Evolutionary conservation across 805 yeast genomes (phyloP).

Genomic region (Nakazawaea anatomiae): DNA sequence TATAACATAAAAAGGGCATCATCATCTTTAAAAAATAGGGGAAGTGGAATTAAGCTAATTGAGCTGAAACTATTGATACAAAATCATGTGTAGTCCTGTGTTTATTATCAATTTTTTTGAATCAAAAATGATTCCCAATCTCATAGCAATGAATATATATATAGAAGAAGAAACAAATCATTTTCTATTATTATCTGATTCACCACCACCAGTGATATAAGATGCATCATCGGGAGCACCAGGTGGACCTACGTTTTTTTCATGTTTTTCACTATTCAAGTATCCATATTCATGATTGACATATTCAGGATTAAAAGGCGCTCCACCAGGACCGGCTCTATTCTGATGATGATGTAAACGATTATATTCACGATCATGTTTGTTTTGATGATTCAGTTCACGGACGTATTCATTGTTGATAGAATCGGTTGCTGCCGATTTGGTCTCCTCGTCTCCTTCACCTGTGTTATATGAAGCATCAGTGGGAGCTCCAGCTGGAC

Average conservation of each 20-base stretch:
- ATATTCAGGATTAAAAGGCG: not conserved
- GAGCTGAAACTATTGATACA: too few relatives aligned
- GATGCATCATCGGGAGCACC: not conserved
- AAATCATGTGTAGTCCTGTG: too few relatives aligned
- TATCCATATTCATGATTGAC: not conserved
- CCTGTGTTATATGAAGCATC: not conserved
- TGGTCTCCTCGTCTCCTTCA: not conserved
- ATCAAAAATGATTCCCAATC: too few relatives aligned
- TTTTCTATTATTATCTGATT: too few relatives aligned
- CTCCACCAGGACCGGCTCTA: not conserved
- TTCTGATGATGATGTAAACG: not conserved
- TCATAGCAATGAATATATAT: too few relatives aligned
- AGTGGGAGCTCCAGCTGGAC: not conserved
- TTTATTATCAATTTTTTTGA: too few relatives aligned
- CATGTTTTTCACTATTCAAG: not conserved
- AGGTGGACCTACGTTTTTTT: not conserved
- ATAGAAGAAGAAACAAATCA: too few relatives aligned
- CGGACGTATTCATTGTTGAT: not conserved
- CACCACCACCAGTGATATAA: not conserved
- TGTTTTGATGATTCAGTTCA: not conserved
- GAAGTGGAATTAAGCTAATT: too few relatives aligned
- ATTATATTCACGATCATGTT: not conserved
- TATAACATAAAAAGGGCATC: too few relatives aligned
- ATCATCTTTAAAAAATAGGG: too few relatives aligned
- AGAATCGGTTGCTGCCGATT: not conserved